Percentiles rank a stretch among this genome's conserved stretches.
Evolutionary conservation across 768 basidiomycete genomes (phyloP).

Genomic region (Serendipita sp.): DNA sequence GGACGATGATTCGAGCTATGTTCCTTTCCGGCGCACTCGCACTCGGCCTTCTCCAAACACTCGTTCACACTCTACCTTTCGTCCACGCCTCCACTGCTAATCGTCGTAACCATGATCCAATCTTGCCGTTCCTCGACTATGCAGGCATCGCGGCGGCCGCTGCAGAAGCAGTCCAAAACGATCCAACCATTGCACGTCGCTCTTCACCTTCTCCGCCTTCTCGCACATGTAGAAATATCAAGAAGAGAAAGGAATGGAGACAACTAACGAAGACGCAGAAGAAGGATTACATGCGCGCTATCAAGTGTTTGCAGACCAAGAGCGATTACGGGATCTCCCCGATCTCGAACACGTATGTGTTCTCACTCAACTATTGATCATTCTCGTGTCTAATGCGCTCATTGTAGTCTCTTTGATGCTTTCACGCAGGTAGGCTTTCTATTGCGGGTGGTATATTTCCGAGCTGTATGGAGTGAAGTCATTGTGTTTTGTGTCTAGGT

Average conservation of each 20-base stretch:
- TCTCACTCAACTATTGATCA: no score
- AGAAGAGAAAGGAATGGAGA: neutral
- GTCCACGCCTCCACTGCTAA: neutral
- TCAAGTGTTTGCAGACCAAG: constrained; percentile 1
- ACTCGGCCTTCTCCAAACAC: no score
- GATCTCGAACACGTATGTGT: neutral
- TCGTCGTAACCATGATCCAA: neutral
- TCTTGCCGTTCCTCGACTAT: neutral
- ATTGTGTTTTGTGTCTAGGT: neutral
- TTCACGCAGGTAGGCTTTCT: neutral
- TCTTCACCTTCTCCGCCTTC: no score
- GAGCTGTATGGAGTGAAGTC: neutral
- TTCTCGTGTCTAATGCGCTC: neutral
- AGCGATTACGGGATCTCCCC: neutral
- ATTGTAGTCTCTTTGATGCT: neutral
- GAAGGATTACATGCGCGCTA: neutral
- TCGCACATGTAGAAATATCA: neutral
- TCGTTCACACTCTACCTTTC: no score
- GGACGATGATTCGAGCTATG: no score
- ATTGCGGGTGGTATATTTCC: no score
- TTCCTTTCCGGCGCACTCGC: no score
- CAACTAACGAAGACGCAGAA: neutral
- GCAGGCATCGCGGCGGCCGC: neutral
- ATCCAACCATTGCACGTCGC: neutral
- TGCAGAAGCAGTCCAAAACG: neutral